A percentile compares a stretch with the other conserved stretches of the same genome.
These are phyloP conservation scores for Piromyces sp. DNA, from an alignment of 192 early-diverging fungal genomes.

Conservation along the genomic window DNA sequence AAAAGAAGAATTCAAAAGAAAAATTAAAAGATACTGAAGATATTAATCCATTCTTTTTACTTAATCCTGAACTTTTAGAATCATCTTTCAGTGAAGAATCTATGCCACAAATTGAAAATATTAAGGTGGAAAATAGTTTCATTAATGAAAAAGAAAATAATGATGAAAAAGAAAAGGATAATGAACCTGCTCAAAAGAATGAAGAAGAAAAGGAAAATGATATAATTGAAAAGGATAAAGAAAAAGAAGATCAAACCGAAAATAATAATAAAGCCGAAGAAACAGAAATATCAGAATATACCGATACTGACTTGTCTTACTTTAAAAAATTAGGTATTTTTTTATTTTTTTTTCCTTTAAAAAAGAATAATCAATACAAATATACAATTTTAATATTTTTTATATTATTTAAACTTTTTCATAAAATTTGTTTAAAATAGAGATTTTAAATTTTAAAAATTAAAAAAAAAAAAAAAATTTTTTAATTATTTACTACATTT, in stretches of 20 bases:
- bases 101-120: not conserved
- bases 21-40: not conserved
- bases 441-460: no score
- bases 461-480: no score
- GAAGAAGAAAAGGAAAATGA: not conserved
- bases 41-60: not conserved
- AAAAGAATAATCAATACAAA: no score
- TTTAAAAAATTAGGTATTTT: not conserved
- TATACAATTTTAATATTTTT: no score
- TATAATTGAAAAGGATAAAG: not conserved
- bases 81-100: not conserved
- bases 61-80: not conserved
- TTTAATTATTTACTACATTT: no score
- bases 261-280: not conserved
- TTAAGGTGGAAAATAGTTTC: not conserved
- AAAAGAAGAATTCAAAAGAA: not conserved
- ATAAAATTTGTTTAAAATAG: no score
- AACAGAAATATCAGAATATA: not conserved
- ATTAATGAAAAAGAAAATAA: not conserved
- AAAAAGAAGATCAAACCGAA: not conserved
- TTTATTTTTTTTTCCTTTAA: no score
- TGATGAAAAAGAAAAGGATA: not conserved
- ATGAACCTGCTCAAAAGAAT: not conserved
- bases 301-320: not conserved
- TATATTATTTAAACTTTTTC: no score